Base-by-base conservation (phyloP, 148 eudicot species). In the Arbutus unedo region DNA sequence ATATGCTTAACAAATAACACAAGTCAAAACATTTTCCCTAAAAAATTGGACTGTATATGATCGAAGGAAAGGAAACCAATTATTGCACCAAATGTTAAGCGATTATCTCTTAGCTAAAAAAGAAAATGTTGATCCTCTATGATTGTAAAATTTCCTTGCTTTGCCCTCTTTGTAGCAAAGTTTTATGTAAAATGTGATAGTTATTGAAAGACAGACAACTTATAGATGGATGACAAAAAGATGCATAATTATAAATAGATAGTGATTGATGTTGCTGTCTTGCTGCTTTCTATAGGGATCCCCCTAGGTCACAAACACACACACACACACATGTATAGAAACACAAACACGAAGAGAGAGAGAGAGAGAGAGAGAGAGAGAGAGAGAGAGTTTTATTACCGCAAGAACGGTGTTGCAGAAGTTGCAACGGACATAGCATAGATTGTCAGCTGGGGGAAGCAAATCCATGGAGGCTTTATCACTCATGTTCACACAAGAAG, bases 371-470 rank as follows among this genome's bases (percentile, higher is more conserved):
- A 74, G 77, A 44, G 77, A 43, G 51, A 19, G 51, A 50, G 38
- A 51, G 79, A 45, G 60, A 31, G 43, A 15, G 9, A 31, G 38
- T 31, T 31, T 31, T 18, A 9, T 64, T 93, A 94, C 98, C 95
- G 98, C 98, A 21, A 95, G 95, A 86, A 95, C 94, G 75, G 95
- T 95, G 89, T 80, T 93, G 88, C 98, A 94, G 66, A 83, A 94
- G 92, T 89, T 94, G 92, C 98, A 94, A 1, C 97, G 93, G 83
- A 93, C 97, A 55, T 94, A 94, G 90, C 95, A 94, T 74, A 94
- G 91, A 84, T 91, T 94, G 71, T 94, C 93, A 67, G 92, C 86
- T 18, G 93, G 87, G 74, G 93, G 91, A 84, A 81, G 87, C 82
- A 80, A 72, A n/a, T 91, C 94, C 91, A 89, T 84, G 73, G 84